phyloP scores from a whole-genome alignment of 148 eudicot species.

The Chenopodium album region DNA sequence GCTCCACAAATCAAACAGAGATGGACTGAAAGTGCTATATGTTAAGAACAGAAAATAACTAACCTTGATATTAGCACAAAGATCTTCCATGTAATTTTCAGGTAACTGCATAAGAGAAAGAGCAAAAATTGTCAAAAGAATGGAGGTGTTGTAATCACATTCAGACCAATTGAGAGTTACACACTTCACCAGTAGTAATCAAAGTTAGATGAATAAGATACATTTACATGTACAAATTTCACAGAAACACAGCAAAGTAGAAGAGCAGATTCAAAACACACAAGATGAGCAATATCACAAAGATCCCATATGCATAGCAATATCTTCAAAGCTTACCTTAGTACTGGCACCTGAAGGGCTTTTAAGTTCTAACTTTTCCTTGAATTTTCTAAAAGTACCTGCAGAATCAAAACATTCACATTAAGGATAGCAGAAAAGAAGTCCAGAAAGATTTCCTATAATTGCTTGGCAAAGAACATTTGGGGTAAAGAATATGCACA shows the following conservation, averaged over 20 bases:
- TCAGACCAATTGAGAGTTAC: background rate
- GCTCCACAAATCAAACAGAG: background rate
- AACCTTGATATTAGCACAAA: constrained; percentile 77
- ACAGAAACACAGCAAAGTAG: background rate
- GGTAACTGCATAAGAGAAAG: constrained; percentile 41
- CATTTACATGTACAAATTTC: background rate
- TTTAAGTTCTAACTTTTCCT: constrained; percentile 67
- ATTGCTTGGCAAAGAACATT: background rate
- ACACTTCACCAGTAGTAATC: background rate
- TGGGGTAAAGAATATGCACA: background rate
- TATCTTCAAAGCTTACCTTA: constrained; percentile 48
- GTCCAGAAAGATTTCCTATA: background rate
- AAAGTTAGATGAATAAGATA: background rate
- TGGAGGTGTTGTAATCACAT: background rate
- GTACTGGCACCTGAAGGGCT: constrained; percentile 46
- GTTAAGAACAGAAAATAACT: constrained; percentile 15
- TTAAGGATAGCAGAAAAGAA: background rate
- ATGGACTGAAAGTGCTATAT: too few relatives aligned
- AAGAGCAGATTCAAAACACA: background rate
- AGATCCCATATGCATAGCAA: background rate
- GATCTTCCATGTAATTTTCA: constrained; percentile 69
- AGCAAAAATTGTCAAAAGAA: background rate
- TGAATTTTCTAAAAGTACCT: constrained; percentile 90
- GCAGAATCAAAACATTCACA: constrained; percentile 22
- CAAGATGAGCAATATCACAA: background rate